Conservation (phyloP, 1,284 basidiomycete genomes). For the Tylopilus sp. region DNA sequence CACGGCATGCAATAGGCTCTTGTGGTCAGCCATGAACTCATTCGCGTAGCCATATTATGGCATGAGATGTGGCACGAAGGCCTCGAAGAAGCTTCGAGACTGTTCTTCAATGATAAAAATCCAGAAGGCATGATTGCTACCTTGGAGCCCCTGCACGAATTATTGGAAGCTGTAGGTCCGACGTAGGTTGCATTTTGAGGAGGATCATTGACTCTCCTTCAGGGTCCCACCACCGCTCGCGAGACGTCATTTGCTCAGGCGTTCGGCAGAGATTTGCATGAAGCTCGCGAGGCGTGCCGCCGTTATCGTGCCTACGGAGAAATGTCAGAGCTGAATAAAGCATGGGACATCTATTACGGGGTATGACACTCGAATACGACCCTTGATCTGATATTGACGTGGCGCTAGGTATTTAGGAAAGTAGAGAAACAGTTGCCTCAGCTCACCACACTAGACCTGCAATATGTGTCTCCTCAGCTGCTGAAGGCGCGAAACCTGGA, state of each 20-base stretch:
- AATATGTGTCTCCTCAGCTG: conserved; percentile 95
- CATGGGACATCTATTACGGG: conserved; percentile 99
- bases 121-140: conserved; percentile 98
- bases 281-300: conserved; percentile 91
- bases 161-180: conserved; percentile 81
- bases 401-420: conserved; percentile 86
- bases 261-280: conserved; percentile 90
- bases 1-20: conserved; percentile 56
- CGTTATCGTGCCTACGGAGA: conserved; percentile 88
- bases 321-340: conserved; percentile 88
- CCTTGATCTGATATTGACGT: conserved; percentile 7
- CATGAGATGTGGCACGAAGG: conserved; percentile 99
- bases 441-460: conserved; percentile 89
- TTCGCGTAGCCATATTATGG: conserved; percentile 98
- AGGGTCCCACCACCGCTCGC: conserved; percentile 92
- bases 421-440: conserved; percentile 93
- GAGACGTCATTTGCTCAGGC: conserved; percentile 96
- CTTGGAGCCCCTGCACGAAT: conserved; percentile 90
- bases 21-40: conserved; percentile 91
- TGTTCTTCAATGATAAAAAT: conserved; percentile 98
- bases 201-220: conserved; percentile 5
- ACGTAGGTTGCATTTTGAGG: background rate
- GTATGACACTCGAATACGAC: conserved; percentile 36
- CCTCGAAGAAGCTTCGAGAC: conserved; percentile 93
- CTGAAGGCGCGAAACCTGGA: conserved; percentile 89